phyloP scores from a whole-genome alignment of 140 eudicot species.

The Stevia rebaudiana region DNA sequence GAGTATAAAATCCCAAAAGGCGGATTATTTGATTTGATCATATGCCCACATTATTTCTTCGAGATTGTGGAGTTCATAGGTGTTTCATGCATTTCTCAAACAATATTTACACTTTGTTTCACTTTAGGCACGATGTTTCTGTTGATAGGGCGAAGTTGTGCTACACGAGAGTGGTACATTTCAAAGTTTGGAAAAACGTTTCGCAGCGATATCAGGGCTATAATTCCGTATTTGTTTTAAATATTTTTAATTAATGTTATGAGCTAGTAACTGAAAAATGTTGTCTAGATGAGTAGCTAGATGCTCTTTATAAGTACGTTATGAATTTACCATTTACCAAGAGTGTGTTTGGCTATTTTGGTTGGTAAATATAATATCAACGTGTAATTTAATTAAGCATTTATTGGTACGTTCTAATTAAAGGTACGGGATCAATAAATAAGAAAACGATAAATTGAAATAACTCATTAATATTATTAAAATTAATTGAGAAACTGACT shows the following conservation, averaged over 20 bases:
- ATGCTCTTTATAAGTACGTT: too few species aligned
- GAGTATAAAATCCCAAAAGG: slow-evolving; percentile 64
- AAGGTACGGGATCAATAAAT: too few species aligned
- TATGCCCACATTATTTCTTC: slow-evolving; percentile 66
- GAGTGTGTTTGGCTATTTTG: too few species aligned
- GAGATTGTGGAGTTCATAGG: slow-evolving; percentile 55
- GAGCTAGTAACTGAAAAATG: too few species aligned
- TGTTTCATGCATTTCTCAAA: slow-evolving; percentile 46
- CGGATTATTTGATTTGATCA: slow-evolving; percentile 49
- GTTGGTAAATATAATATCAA: too few species aligned
- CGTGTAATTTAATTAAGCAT: too few species aligned
- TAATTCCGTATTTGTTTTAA: slow-evolving; percentile 21
- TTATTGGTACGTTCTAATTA: too few species aligned
- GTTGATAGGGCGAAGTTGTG: slow-evolving; percentile 51
- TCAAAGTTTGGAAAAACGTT: slow-evolving; percentile 36
- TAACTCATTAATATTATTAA: too few species aligned
- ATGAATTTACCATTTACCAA: not conserved
- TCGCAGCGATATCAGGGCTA: slow-evolving; percentile 23
- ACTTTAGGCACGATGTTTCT: slow-evolving; percentile 27
- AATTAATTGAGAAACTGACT: too few species aligned
- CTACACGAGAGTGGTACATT: slow-evolving; percentile 56
- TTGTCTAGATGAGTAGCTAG: too few species aligned
- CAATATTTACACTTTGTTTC: slow-evolving; percentile 27
- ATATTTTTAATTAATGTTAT: too few species aligned
- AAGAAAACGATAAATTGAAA: too few species aligned